Evolutionary conservation across 1,139 yeast genomes (phyloP).

Genomic region (Kodamaea arcana): DNA sequence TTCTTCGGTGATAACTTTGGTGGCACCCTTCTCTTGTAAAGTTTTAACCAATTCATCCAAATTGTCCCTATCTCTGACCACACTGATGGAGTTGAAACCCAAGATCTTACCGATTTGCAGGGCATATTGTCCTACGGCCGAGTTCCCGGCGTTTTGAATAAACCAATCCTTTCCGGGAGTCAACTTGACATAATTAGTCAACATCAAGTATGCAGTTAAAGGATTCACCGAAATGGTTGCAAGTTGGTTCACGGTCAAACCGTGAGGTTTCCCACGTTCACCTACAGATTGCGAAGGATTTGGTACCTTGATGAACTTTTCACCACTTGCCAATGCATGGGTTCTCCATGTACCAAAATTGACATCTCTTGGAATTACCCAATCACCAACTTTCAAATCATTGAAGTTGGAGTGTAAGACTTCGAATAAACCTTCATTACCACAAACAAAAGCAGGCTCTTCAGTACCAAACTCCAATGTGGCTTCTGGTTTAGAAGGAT

Average conservation of each 20-base stretch:
- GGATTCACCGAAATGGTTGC: slow-evolving; percentile 93
- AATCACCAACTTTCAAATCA: slow-evolving; percentile 66
- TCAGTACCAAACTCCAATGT: slow-evolving; percentile 45
- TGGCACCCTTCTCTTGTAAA: slow-evolving; percentile 69
- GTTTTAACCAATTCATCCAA: slow-evolving; percentile 61
- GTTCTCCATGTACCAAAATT: slow-evolving; percentile 96
- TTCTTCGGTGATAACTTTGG: slow-evolving; percentile 85
- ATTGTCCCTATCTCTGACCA: slow-evolving; percentile 80
- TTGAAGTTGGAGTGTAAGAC: slow-evolving; percentile 54
- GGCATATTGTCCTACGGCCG: slow-evolving; percentile 94
- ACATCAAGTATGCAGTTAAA: slow-evolving; percentile 86
- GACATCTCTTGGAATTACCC: slow-evolving; percentile 83
- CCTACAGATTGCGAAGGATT: slow-evolving; percentile 34
- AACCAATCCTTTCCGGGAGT: slow-evolving; percentile 78
- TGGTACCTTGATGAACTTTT: slow-evolving; percentile 52
- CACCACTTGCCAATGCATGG: slow-evolving; percentile 55
- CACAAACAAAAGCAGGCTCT: slow-evolving; percentile 73
- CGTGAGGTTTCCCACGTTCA: slow-evolving; percentile 31
- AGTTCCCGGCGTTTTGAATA: slow-evolving; percentile 93
- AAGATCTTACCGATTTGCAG: slow-evolving; percentile 76
- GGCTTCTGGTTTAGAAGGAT: slow-evolving; percentile 75
- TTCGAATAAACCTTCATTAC: slow-evolving; percentile 92
- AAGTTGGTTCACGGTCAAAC: slow-evolving; percentile 58
- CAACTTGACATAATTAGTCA: slow-evolving; percentile 63
- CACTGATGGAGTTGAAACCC: slow-evolving; percentile 81